Conservation (phyloP, 2,329 filamentous ascomycete genomes). For the Grosmannia penicillata region DNA sequence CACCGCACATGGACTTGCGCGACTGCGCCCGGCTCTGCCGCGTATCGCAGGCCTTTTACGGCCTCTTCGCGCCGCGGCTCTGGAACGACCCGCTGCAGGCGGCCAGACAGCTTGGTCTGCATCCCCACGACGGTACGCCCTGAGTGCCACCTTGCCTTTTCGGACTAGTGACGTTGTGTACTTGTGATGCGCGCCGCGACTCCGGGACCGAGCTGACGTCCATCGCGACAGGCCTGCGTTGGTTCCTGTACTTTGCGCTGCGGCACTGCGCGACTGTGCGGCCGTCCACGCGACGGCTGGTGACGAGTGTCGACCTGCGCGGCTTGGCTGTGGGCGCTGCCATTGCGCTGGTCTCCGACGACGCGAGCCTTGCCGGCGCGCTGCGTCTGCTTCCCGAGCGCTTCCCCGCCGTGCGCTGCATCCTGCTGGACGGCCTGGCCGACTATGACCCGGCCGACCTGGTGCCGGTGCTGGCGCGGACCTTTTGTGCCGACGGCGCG, state of each 20-base stretch:
- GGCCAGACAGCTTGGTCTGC: constrained; percentile 23
- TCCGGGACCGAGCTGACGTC: too few relatives aligned
- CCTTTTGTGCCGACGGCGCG: constrained; percentile 2
- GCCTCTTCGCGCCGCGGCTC: constrained; percentile 33
- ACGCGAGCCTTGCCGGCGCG: constrained; percentile 21
- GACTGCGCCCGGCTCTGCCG: constrained; percentile 32
- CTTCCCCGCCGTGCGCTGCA: constrained; percentile 28
- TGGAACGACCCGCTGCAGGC: constrained; percentile 35
- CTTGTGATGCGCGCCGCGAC: too few relatives aligned
- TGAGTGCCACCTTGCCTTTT: constrained; percentile 3
- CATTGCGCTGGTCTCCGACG: constrained; percentile 24
- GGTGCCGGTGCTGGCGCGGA: not conserved
- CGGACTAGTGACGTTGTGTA: not conserved
- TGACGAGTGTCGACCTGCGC: constrained; percentile 33
- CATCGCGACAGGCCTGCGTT: constrained; percentile 33
- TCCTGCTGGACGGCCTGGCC: constrained; percentile 32
- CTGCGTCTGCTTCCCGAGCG: constrained; percentile 22
- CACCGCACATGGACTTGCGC: constrained; percentile 24
- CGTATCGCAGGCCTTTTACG: constrained; percentile 31
- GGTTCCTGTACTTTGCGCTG: constrained; percentile 32
- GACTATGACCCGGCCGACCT: constrained; percentile 25
- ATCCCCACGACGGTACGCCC: constrained; percentile 22
- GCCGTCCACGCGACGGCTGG: constrained; percentile 24
- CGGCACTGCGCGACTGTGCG: constrained; percentile 20
- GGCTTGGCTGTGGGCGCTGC: constrained; percentile 24